These are phyloP conservation scores for Zychaea mexicana DNA, from an alignment of 371 early-diverging fungal species.

Conservation along the genomic window DNA sequence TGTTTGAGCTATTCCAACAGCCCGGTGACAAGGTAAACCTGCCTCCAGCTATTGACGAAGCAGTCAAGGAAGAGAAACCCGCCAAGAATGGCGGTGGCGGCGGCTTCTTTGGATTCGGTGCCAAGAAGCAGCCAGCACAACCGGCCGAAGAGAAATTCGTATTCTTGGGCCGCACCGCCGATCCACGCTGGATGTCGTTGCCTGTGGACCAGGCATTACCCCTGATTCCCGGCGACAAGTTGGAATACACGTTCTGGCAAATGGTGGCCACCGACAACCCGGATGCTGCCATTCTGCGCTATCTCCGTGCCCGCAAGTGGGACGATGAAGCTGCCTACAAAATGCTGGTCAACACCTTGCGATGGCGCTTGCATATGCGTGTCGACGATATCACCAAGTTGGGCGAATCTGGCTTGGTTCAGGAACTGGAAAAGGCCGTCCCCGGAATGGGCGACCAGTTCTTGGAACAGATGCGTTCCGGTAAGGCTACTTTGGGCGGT, in stretches of 20 bases:
- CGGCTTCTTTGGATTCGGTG: slow-evolving; percentile 40
- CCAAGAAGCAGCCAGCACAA: slow-evolving; percentile 30
- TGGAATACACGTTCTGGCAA: slow-evolving; percentile 54
- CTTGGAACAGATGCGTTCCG: slow-evolving; percentile 49
- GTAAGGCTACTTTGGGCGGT: slow-evolving; percentile 62
- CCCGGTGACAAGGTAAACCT: slow-evolving; percentile 16
- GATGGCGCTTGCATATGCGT: slow-evolving; percentile 66
- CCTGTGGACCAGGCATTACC: slow-evolving; percentile 45
- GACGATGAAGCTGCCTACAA: slow-evolving; percentile 63
- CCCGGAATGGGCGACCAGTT: slow-evolving; percentile 49
- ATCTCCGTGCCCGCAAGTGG: slow-evolving; percentile 82
- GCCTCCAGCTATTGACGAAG: not conserved
- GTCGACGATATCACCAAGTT: slow-evolving; percentile 56
- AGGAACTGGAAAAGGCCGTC: slow-evolving; percentile 44
- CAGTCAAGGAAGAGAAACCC: not conserved
- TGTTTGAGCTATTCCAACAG: slow-evolving; percentile 53
- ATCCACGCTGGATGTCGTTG: slow-evolving; percentile 36
- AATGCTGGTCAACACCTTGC: slow-evolving; percentile 65
- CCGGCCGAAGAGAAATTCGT: slow-evolving; percentile 40
- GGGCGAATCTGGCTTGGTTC: slow-evolving; percentile 54
- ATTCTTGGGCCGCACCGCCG: slow-evolving; percentile 51
- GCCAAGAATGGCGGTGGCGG: slow-evolving; percentile 1
- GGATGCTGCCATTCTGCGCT: slow-evolving; percentile 68
- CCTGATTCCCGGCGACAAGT: slow-evolving; percentile 33
- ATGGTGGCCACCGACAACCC: slow-evolving; percentile 68